Percentiles rank a stretch among this genome's conserved stretches.
Conservation (phyloP, 805 yeast genomes). For the Yarrowia bubula region DNA sequence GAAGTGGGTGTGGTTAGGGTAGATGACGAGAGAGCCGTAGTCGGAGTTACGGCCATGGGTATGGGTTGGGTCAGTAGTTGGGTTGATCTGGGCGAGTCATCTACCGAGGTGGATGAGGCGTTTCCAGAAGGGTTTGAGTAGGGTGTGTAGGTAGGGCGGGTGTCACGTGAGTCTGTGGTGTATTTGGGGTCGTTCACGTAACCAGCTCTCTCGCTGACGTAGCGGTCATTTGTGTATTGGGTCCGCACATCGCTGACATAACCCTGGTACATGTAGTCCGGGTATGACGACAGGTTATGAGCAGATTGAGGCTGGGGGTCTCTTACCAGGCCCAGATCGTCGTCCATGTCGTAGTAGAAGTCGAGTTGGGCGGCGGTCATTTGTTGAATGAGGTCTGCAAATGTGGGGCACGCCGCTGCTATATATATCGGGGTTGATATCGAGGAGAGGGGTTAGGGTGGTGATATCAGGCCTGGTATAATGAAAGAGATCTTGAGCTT, state of each 20-base stretch:
- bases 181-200: too few relatives aligned
- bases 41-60: not conserved
- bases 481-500: not conserved
- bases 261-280: slow-evolving; percentile 1
- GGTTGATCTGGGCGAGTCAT: not conserved
- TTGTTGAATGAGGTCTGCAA: not conserved
- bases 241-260: not conserved
- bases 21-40: not conserved
- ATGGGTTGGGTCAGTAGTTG: slow-evolving; percentile 9
- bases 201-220: too few relatives aligned
- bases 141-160: not conserved
- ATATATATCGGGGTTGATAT: not conserved
- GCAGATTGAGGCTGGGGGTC: not conserved
- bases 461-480: not conserved
- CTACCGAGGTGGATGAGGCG: not conserved
- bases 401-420: not conserved
- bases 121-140: not conserved
- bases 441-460: slow-evolving; percentile 24
- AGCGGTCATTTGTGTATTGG: too few relatives aligned
- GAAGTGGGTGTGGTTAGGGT: not conserved
- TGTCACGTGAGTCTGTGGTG: not conserved
- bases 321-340: not conserved
- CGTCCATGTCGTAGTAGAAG: slow-evolving; percentile 17
- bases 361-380: slow-evolving; percentile 10
- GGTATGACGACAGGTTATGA: not conserved